Percentiles rank a stretch among this genome's conserved stretches.
Evolutionary conservation across 305 asterid genomes (phyloP).

Genomic region (Solanum hybrid): DNA sequence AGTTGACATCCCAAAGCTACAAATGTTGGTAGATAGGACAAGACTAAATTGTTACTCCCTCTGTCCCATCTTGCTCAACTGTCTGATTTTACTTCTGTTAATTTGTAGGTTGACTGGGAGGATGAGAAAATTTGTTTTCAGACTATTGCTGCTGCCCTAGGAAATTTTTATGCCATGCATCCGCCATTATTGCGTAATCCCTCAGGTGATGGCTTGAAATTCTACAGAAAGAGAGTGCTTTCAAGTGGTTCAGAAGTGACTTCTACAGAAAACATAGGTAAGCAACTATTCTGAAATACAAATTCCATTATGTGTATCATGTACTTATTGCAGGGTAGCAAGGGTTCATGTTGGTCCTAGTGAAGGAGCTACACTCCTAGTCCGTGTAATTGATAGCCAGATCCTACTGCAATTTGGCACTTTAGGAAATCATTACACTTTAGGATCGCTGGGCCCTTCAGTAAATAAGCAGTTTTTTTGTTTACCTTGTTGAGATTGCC

Average conservation of each 20-base stretch:
- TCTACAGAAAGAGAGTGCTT: constrained; percentile 44
- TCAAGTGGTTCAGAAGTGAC: constrained; percentile 25
- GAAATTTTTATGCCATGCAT: constrained; percentile 81
- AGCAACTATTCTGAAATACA: background rate
- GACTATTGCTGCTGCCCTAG: constrained; percentile 92
- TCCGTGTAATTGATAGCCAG: background rate
- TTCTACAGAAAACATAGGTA: background rate
- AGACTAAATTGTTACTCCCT: background rate
- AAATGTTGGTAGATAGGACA: background rate
- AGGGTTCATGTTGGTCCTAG: background rate
- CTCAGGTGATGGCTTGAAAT: constrained; percentile 58
- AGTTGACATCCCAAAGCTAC: background rate
- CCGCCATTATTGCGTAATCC: constrained; percentile 96
- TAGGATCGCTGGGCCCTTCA: background rate
- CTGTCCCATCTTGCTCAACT: background rate
- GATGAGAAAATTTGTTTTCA: constrained; percentile 80
- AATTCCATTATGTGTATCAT: background rate
- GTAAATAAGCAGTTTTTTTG: background rate
- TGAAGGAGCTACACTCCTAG: background rate
- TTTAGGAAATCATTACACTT: background rate
- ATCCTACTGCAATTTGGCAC: background rate
- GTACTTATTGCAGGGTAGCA: background rate
- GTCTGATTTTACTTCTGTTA: background rate
- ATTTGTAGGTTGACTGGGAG: constrained; percentile 76
- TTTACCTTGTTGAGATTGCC: background rate